Evolutionary conservation across 2,329 filamentous ascomycete species (phyloP), one percentile per base, ranked within the genome.

Genomic region (Fusarium ramigenum): DNA sequence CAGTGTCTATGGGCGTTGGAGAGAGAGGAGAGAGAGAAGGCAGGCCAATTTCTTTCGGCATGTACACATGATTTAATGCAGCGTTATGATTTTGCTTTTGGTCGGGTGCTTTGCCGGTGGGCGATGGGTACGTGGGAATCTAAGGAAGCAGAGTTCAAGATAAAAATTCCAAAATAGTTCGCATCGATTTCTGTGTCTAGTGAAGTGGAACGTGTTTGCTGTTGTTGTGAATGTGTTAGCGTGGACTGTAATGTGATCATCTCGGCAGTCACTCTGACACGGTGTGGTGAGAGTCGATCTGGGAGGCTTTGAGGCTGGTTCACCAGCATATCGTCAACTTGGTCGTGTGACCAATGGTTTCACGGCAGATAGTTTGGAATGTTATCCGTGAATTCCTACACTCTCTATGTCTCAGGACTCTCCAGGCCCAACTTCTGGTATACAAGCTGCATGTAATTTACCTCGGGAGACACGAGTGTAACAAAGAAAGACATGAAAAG

Each of bases 61-160:
- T 58, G 63, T 50, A 69, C 37, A 66, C 54, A 60, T 63, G 62
- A 73, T 68, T 76, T 70, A 49, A 69, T 53, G 43, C 54, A 70
- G 66, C 66, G 56, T 56, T 42, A 58, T 53, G 67, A 60, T 65
- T 61, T 70, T 39, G 32, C 63, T 63, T 69, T 60, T 61, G 50
- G 62, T 61, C 62, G 63, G 63, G 61, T 68, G 59, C 66, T 63
- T 61, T 69, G 66, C 32, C 50, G 34, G 50, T 54, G 50, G 58
- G 50, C 36, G 62, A 61, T 56, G 60, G 65, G 63, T 72, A 68
- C 61, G 43, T 18, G 64, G 52, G 54, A 39, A 73, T 65, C 54
- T 50, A 53, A 46, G 62, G 59, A 47, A 63, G 23, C 37, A 61
- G 36, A 46, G 37, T 49, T 63, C 42, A 21, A 69, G 65, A 47